A percentile compares a stretch with the other conserved stretches of the same genome.
Evolutionary conservation across 768 basidiomycete species (phyloP).

Genomic region (Neoboletus brunneissimus): DNA sequence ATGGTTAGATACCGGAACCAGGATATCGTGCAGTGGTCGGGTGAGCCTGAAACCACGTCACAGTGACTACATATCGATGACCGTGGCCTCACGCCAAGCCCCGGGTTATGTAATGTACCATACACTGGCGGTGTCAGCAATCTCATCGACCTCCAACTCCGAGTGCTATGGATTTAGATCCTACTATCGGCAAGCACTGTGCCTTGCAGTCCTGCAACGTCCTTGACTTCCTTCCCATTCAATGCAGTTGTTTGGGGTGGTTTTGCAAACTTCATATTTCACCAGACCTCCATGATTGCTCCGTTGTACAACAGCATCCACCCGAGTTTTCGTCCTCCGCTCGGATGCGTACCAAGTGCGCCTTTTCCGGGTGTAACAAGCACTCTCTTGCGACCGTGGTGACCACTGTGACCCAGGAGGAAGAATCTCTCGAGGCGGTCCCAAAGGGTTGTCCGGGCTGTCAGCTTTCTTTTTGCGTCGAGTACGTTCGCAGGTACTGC

Average conservation of each 20-base stretch:
- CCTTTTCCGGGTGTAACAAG: constrained; percentile 49
- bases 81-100: no score
- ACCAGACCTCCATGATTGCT: constrained; percentile 61
- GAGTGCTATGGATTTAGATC: constrained; percentile 41
- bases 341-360: constrained; percentile 47
- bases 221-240: constrained; percentile 76
- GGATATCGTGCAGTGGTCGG: no score
- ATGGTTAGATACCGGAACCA: no score
- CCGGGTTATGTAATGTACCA: constrained; percentile 8
- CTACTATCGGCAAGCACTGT: constrained; percentile 64
- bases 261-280: constrained; percentile 67
- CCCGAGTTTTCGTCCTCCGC: constrained; percentile 2
- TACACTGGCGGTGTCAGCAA: no score
- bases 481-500: constrained; percentile 39
- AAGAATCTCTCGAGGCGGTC: background rate
- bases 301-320: constrained; percentile 9
- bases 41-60: no score
- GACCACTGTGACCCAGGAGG: constrained; percentile 15
- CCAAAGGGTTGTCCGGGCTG: constrained; percentile 50
- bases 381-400: constrained; percentile 47
- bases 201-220: constrained; percentile 54
- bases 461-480: constrained; percentile 57
- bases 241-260: constrained; percentile 54
- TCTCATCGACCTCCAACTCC: background rate
- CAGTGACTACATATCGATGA: no score